Conservation (phyloP, 306 rosid genomes). For the Prunus padus region DNA sequence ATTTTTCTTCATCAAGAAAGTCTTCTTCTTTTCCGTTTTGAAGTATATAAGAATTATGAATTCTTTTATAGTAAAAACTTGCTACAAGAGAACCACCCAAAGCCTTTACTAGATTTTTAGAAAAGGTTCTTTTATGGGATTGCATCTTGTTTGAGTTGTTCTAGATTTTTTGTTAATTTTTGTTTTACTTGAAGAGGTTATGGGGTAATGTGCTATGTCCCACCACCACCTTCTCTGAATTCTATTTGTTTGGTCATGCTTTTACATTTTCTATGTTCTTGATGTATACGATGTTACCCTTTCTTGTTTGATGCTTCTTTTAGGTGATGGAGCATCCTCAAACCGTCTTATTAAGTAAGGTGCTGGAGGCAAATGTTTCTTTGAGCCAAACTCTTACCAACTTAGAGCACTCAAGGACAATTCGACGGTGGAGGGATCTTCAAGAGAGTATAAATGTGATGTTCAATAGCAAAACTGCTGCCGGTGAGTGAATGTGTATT, state of each 20-base stretch:
- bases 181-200: not conserved
- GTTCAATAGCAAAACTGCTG: constrained; percentile 64
- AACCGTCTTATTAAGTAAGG: constrained; percentile 67
- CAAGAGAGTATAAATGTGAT: constrained; percentile 75
- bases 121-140: not conserved
- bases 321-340: constrained; percentile 94
- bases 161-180: not conserved
- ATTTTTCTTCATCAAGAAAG: not conserved
- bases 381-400: constrained; percentile 61
- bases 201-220: not conserved
- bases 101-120: not conserved
- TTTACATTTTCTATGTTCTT: constrained; percentile 22
- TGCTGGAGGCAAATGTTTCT: constrained; percentile 60
- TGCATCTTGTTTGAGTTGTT: not conserved
- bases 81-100: not conserved
- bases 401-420: constrained; percentile 33
- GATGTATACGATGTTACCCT: not conserved
- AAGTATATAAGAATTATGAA: not conserved
- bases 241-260: not conserved
- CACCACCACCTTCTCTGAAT: not conserved
- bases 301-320: constrained; percentile 22
- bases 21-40: not conserved
- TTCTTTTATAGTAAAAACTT: not conserved
- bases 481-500: constrained; percentile 42
- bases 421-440: constrained; percentile 74